These are phyloP conservation scores for Xylaria telfairii DNA, from an alignment of 495 filamentous ascomycete genomes.

Conservation along the genomic window DNA sequence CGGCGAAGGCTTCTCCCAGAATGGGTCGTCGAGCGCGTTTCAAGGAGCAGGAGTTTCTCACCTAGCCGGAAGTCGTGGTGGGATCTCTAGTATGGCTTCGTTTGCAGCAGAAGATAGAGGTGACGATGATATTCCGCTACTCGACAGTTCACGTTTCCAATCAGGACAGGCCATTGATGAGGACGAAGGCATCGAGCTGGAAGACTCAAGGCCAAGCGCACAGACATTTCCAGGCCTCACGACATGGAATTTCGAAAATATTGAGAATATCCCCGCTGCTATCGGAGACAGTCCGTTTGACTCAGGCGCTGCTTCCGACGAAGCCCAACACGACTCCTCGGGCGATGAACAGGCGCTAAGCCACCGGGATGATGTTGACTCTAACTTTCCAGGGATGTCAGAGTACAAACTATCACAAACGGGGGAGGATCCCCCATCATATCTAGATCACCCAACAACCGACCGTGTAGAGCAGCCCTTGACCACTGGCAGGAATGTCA, in stretches of 20 bases:
- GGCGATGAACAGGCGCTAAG: slow-evolving; percentile 38
- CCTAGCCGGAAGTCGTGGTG: slow-evolving; percentile 70
- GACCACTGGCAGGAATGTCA: slow-evolving; percentile 32
- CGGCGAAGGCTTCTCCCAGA: slow-evolving; percentile 80
- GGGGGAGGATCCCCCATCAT: slow-evolving; percentile 29
- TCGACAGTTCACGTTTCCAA: slow-evolving; percentile 20
- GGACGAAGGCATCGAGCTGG: slow-evolving; percentile 48
- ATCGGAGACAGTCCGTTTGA: slow-evolving; percentile 39
- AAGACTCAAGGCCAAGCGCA: slow-evolving; percentile 19
- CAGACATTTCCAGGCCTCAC: slow-evolving; percentile 29
- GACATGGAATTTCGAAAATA: slow-evolving; percentile 48
- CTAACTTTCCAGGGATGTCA: slow-evolving; percentile 34
- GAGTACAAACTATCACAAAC: slow-evolving; percentile 30
- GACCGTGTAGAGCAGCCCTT: slow-evolving; percentile 31
- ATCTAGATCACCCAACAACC: slow-evolving; percentile 26
- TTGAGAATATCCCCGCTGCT: slow-evolving; percentile 31
- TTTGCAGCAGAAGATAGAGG: slow-evolving; percentile 9
- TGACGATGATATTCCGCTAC: slow-evolving; percentile 22
- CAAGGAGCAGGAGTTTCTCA: slow-evolving; percentile 75
- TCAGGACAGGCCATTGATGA: slow-evolving; percentile 37
- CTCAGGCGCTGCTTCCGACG: slow-evolving; percentile 42
- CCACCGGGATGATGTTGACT: slow-evolving; percentile 32
- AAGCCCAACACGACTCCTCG: slow-evolving; percentile 47
- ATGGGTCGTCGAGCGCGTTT: slow-evolving; percentile 85
- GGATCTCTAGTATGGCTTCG: slow-evolving; percentile 33